These are phyloP conservation scores for Paraglomus brasilianum DNA, from an alignment of 192 early-diverging fungal species.

Conservation along the genomic window DNA sequence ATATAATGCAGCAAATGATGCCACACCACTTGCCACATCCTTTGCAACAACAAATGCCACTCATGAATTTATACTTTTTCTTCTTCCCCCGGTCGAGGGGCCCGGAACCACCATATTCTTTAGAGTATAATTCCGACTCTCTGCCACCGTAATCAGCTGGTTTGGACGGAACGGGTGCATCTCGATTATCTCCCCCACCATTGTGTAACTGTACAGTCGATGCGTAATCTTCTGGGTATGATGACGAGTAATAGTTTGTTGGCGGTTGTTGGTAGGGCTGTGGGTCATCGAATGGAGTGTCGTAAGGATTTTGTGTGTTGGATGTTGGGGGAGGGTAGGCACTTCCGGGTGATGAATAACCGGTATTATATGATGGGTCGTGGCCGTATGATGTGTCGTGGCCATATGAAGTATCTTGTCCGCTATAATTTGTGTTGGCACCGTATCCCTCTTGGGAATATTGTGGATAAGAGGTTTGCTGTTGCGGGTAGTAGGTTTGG, in stretches of 20 bases:
- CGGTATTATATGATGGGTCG: too few species aligned
- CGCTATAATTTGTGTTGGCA: not conserved
- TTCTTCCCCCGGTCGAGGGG: not conserved
- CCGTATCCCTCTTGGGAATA: not conserved
- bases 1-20: conserved; percentile 18
- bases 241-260: not conserved
- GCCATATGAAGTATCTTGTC: not conserved
- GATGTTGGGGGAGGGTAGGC: too few species aligned
- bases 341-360: too few species aligned
- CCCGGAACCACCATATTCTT: not conserved
- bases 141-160: not conserved
- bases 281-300: conserved; percentile 9
- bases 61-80: conserved; percentile 14
- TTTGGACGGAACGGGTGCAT: not conserved
- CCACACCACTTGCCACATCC: not conserved
- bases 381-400: not conserved
- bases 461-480: too few species aligned
- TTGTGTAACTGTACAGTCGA: too few species aligned
- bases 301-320: conserved; percentile 8
- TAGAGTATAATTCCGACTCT: not conserved
- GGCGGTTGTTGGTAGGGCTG: not conserved
- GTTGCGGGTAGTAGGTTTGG: too few species aligned
- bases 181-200: not conserved
- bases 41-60: conserved; percentile 3
- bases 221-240: not conserved